These are phyloP conservation scores for Achaetomiella virescens DNA, from an alignment of 495 filamentous ascomycete genomes.

Conservation along the genomic window DNA sequence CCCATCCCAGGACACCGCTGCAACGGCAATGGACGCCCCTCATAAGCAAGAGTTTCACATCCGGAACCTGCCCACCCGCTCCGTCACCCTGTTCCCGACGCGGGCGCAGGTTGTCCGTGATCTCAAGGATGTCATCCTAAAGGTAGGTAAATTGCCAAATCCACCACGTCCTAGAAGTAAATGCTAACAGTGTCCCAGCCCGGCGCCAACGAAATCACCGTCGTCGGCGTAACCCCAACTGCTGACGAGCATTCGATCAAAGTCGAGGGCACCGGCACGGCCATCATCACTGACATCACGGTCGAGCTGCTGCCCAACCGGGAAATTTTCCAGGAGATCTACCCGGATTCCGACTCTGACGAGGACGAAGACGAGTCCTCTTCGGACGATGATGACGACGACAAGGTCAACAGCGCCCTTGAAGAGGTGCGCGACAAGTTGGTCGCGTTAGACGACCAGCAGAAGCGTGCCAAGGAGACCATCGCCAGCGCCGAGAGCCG, in stretches of 20 bases:
- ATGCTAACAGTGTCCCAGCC: conserved; percentile 33
- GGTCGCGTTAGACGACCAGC: conserved; percentile 20
- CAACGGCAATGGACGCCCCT: conserved; percentile 21
- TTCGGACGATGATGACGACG: conserved; percentile 27
- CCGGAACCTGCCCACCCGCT: conserved; percentile 51
- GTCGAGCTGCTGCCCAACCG: conserved; percentile 57
- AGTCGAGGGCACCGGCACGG: conserved; percentile 58
- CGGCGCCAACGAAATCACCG: conserved; percentile 57
- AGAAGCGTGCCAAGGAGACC: conserved; percentile 27
- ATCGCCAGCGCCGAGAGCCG: conserved; percentile 34
- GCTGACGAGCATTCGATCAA: conserved; percentile 63
- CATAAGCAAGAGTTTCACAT: conserved; percentile 45
- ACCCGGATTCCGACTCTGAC: conserved; percentile 43
- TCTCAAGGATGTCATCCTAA: conserved; percentile 52
- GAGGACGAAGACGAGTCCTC: conserved; percentile 29
- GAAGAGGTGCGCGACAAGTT: conserved; percentile 25
- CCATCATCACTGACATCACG: conserved; percentile 60
- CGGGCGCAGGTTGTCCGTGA: conserved; percentile 58
- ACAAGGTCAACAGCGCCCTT: conserved; percentile 22
- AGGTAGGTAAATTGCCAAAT: conserved; percentile 32
- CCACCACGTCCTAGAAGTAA: background rate
- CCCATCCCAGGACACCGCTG: background rate
- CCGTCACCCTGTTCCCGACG: conserved; percentile 56
- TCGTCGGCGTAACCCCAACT: conserved; percentile 58
- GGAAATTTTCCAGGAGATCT: conserved; percentile 52